Percentiles rank a stretch among this genome's conserved stretches.
These are phyloP conservation scores for Friedmanniomyces endolithicus DNA, from an alignment of 495 filamentous ascomycete species.

Conservation along the genomic window DNA sequence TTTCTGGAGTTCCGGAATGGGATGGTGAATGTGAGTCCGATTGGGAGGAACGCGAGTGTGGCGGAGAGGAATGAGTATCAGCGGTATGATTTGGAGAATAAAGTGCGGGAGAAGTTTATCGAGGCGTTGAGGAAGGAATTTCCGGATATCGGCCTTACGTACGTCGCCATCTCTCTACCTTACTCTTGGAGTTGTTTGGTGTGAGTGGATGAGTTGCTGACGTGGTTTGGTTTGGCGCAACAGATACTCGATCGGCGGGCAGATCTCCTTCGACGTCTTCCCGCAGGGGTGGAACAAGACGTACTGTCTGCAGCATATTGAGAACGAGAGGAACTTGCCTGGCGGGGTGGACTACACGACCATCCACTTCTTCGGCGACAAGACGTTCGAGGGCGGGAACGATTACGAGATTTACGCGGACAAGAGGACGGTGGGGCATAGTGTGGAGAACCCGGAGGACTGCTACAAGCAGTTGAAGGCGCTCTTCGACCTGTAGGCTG, in stretches of 20 bases:
- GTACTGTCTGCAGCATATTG: conserved; percentile 84
- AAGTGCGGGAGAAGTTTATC: conserved; percentile 61
- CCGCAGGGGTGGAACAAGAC: conserved; percentile 96
- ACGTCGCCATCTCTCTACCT: conserved; percentile 27
- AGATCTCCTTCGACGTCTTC: conserved; percentile 98
- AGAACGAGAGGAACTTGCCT: conserved; percentile 58
- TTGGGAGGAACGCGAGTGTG: conserved; percentile 80
- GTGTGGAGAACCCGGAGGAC: conserved; percentile 68
- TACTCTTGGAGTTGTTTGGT: conserved; percentile 1
- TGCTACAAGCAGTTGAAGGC: conserved; percentile 64
- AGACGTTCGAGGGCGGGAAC: conserved; percentile 78
- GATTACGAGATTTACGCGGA: conserved; percentile 90
- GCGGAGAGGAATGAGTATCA: conserved; percentile 71
- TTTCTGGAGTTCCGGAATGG: conserved; percentile 95
- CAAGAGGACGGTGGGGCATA: conserved; percentile 66
- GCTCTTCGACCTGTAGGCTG: conserved; percentile 41
- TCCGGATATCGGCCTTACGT: conserved; percentile 73
- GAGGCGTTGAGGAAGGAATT: conserved; percentile 66
- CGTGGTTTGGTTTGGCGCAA: neutral
- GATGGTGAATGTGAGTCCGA: conserved; percentile 89
- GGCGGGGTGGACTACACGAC: conserved; percentile 65
- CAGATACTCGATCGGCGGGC: conserved; percentile 85
- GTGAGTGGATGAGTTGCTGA: no score
- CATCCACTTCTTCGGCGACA: conserved; percentile 98
- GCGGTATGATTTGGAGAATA: conserved; percentile 61